phyloP scores from a whole-genome alignment of 2,329 filamentous ascomycete genomes.

The Fusarium brevicatenulatum region DNA sequence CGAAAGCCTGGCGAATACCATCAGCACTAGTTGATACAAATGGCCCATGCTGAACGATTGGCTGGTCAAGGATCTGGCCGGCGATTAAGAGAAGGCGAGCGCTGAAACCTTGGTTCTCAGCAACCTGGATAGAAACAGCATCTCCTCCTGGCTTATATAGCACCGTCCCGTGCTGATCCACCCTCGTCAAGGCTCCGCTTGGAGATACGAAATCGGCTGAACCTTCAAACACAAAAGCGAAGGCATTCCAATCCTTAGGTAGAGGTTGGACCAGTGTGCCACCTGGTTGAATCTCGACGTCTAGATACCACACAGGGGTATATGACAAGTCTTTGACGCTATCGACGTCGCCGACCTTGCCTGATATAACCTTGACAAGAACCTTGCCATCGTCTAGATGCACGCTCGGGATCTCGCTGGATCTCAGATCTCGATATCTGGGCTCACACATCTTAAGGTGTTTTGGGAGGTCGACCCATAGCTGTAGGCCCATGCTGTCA shows the following conservation, averaged over 20 bases:
- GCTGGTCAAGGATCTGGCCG: background rate
- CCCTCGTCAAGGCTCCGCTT: accelerated
- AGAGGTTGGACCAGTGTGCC: background rate
- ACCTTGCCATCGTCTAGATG: background rate
- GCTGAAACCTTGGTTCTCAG: background rate
- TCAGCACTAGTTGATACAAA: background rate
- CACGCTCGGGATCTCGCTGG: accelerated
- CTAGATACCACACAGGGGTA: background rate
- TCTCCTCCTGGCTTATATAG: background rate
- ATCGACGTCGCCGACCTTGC: background rate
- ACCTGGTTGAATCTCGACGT: background rate
- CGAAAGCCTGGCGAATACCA: background rate
- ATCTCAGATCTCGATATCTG: background rate
- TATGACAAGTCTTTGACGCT: background rate
- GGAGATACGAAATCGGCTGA: accelerated
- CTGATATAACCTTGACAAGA: background rate
- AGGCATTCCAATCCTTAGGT: background rate
- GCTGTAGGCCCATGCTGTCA: background rate
- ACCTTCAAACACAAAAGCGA: background rate
- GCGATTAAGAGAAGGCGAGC: background rate
- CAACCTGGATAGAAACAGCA: background rate
- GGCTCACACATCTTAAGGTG: background rate
- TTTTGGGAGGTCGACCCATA: background rate
- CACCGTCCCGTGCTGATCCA: accelerated
- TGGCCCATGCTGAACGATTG: background rate